These are phyloP conservation scores for Xylaria sp. DNA, from an alignment of 2,329 filamentous ascomycete species.

Conservation along the genomic window DNA sequence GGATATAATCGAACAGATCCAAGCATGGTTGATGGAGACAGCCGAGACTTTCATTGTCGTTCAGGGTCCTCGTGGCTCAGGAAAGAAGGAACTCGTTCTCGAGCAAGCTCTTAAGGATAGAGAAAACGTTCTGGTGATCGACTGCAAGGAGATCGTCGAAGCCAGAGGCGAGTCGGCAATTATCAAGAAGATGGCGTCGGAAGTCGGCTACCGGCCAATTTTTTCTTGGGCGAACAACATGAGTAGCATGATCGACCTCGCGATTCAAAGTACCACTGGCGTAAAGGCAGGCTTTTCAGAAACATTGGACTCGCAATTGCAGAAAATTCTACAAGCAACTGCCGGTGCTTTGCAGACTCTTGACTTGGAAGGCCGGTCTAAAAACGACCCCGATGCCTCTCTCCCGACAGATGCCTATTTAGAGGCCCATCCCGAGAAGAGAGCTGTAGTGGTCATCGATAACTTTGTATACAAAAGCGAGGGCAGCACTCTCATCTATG, in stretches of 20 bases:
- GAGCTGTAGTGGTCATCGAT: slow-evolving; percentile 86
- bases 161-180: slow-evolving; percentile 86
- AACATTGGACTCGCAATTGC: slow-evolving; percentile 85
- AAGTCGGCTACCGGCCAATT: slow-evolving; percentile 89
- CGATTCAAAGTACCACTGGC: slow-evolving; percentile 90
- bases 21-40: slow-evolving; percentile 85
- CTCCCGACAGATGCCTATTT: slow-evolving; percentile 85
- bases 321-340: slow-evolving; percentile 87
- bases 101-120: slow-evolving; percentile 81
- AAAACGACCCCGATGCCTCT: slow-evolving; percentile 73
- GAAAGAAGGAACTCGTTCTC: slow-evolving; percentile 85
- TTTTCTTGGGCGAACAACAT: slow-evolving; percentile 98
- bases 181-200: slow-evolving; percentile 77
- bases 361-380: slow-evolving; percentile 71
- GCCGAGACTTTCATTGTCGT: slow-evolving; percentile 92
- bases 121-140: slow-evolving; percentile 80
- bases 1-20: slow-evolving; percentile 79
- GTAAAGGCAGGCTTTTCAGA: slow-evolving; percentile 95
- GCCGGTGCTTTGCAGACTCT: slow-evolving; percentile 79
- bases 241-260: slow-evolving; percentile 89
- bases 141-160: slow-evolving; percentile 93
- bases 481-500: slow-evolving; percentile 70
- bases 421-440: slow-evolving; percentile 82
- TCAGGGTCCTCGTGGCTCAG: slow-evolving; percentile 88
- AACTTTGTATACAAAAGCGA: slow-evolving; percentile 86